Conservation (phyloP, 1,284 basidiomycete genomes). For the Erythrobasidium hasegawianum region DNA sequence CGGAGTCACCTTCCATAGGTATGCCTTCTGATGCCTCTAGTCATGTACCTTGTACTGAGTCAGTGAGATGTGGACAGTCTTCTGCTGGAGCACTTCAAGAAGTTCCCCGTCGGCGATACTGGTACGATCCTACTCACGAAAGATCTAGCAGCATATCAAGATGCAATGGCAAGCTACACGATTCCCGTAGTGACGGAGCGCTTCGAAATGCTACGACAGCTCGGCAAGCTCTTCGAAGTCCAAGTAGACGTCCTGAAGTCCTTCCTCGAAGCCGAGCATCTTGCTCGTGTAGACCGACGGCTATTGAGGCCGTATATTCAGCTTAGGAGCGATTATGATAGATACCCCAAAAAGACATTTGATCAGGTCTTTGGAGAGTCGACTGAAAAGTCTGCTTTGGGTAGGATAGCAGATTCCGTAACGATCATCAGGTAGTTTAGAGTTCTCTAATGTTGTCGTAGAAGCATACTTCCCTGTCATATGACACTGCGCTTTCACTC, state of each 20-base stretch:
- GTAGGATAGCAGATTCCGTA: neutral
- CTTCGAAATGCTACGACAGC: conserved; percentile 96
- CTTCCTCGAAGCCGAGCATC: conserved; percentile 80
- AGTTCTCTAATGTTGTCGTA: neutral
- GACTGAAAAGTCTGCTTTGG: neutral
- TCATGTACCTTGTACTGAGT: too few species aligned
- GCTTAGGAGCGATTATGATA: conserved; percentile 73
- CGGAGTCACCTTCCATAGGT: conserved; percentile 91
- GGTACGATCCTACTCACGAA: conserved; percentile 98
- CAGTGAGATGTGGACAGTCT: too few species aligned
- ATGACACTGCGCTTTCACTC: too few species aligned
- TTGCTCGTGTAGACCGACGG: conserved; percentile 81
- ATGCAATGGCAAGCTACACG: conserved; percentile 73
- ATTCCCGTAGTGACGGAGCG: conserved; percentile 83
- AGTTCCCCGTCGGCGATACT: conserved; percentile 92
- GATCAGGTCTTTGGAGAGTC: conserved; percentile 41
- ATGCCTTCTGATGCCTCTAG: conserved; percentile 39
- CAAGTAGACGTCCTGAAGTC: conserved; percentile 86
- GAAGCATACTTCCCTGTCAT: too few species aligned
- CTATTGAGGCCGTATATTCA: conserved; percentile 87
- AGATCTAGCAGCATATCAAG: conserved; percentile 96
- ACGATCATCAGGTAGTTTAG: neutral
- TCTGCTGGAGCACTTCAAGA: conserved; percentile 89
- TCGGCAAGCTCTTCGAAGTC: conserved; percentile 95
- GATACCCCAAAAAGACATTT: conserved; percentile 40